phyloP scores from a whole-genome alignment of 225 moss, liverwort and hornwort genomes.

The Pseudoscleropodium purum region DNA sequence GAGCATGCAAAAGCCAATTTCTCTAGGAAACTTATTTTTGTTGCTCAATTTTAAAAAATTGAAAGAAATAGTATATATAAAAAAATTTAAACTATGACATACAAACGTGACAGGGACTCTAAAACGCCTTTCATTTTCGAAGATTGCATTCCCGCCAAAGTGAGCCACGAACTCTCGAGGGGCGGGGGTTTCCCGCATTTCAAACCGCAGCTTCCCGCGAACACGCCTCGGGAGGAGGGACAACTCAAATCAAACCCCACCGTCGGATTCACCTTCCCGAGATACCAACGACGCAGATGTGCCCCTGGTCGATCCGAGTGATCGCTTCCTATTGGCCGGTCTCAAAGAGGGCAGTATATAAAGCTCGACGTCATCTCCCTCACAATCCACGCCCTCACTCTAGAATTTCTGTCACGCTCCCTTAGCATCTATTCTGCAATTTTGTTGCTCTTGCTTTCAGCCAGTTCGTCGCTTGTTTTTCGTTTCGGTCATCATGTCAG shows the following conservation, averaged over 20 bases:
- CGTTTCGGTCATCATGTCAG: background rate
- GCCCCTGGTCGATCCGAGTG: background rate
- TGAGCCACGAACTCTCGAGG: background rate
- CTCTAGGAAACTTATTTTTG: background rate
- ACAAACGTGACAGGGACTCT: background rate
- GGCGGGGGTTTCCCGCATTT: background rate
- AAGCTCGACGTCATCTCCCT: background rate
- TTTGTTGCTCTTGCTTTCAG: no score
- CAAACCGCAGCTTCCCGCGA: conserved; percentile 12
- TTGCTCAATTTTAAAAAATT: no score
- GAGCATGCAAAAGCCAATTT: background rate
- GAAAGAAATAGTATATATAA: no score
- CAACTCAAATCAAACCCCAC: background rate
- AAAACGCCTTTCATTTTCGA: background rate
- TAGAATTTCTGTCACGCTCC: background rate
- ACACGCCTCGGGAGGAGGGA: background rate
- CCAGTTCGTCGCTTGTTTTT: fast-evolving
- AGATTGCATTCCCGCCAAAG: background rate
- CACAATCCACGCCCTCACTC: fast-evolving
- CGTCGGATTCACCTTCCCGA: background rate
- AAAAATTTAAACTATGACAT: no score
- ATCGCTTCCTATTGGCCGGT: background rate
- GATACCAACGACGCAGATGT: background rate
- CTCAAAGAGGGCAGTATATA: background rate
- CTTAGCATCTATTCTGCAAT: fast-evolving